A percentile compares a stretch with the other conserved stretches of the same genome.
phyloP scores from a whole-genome alignment of 1,284 basidiomycete genomes.

The Xerocomus amazonicus region DNA sequence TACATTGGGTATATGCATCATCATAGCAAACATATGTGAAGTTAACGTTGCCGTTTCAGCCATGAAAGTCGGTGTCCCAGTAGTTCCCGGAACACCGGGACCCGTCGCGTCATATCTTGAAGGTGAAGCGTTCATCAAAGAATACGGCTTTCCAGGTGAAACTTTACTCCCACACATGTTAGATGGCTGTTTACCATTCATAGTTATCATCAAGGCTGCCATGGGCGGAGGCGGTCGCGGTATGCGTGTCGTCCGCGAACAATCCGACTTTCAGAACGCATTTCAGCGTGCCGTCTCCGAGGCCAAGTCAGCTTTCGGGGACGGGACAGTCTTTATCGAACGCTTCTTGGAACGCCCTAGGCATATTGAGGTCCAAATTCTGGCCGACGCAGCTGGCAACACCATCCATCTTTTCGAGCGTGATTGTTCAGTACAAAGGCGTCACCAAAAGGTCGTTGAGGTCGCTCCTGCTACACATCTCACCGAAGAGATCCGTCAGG shows the following conservation, averaged over 20 bases:
- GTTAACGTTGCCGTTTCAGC: constrained; percentile 42
- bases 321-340: constrained; percentile 98
- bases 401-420: constrained; percentile 97
- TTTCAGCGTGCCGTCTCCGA: constrained; percentile 95
- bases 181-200: neutral
- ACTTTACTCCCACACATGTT: constrained; percentile 6
- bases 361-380: constrained; percentile 96
- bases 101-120: constrained; percentile 83
- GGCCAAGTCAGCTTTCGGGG: constrained; percentile 94
- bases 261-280: constrained; percentile 84
- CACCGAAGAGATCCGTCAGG: constrained; percentile 85
- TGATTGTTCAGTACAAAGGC: constrained; percentile 96
- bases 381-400: constrained; percentile 90
- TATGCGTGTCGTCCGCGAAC: constrained; percentile 96
- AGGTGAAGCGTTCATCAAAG: constrained; percentile 86
- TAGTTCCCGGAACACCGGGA: constrained; percentile 97
- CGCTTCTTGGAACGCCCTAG: constrained; percentile 95
- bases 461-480: constrained; percentile 96
- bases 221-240: constrained; percentile 99
- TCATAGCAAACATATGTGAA: neutral
- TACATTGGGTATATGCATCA: constrained; percentile 57
- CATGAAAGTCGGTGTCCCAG: constrained; percentile 87
- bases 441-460: constrained; percentile 99
- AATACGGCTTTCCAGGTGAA: constrained; percentile 91
- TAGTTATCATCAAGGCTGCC: constrained; percentile 96